Conservation (phyloP, 345 rosid species). For the Salix arbutifolia region DNA sequence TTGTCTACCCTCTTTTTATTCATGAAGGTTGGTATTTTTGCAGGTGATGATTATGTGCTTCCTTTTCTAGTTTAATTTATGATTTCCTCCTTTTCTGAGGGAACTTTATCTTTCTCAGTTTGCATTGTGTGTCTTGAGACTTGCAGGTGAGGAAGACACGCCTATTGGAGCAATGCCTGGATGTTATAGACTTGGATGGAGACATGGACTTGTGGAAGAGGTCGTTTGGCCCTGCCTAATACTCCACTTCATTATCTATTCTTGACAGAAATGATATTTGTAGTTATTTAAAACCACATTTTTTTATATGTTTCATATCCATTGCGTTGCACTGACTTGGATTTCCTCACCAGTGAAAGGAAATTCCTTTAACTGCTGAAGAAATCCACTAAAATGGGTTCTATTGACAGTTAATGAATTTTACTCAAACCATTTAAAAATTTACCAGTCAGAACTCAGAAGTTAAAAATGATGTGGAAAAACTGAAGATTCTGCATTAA, state of each 20-base stretch:
- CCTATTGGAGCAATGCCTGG: conserved; percentile 99
- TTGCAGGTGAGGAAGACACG: conserved; percentile 84
- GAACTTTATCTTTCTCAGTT: background rate
- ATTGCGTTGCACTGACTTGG: background rate
- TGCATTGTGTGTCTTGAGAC: background rate
- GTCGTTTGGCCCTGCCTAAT: conserved; percentile 28
- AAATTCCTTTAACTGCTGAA: background rate
- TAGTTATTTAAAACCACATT: background rate
- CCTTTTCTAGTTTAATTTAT: conserved; percentile 5
- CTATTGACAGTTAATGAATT: background rate
- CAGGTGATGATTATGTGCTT: background rate
- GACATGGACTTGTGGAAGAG: conserved; percentile 87
- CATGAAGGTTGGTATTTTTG: conserved; percentile 66
- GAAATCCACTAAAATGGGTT: background rate
- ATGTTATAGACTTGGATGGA: conserved; percentile 96
- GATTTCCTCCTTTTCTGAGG: background rate
- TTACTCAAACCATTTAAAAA: background rate
- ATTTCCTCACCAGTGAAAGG: too few species aligned
- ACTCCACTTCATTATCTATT: background rate
- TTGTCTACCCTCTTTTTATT: conserved; percentile 88
- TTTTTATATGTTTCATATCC: background rate
- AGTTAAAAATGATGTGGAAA: background rate
- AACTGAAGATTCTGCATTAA: too few species aligned
- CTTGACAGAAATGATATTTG: background rate
- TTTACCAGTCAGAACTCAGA: background rate